Conservation (phyloP, 2,329 filamentous ascomycete species). For the Sporothrix dimorphospora region DNA sequence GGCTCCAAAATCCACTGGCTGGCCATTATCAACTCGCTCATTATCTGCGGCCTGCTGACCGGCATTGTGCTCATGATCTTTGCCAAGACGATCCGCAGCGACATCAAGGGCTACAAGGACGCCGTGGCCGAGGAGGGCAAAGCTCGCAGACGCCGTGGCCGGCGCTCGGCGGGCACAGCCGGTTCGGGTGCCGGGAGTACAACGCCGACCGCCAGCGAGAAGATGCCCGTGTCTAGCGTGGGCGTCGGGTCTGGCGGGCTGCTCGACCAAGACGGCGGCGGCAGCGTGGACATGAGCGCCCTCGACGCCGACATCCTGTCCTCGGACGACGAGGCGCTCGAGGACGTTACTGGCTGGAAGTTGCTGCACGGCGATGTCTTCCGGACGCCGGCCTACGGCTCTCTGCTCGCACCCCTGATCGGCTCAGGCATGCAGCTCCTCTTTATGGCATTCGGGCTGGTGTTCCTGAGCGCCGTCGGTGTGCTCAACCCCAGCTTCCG, state of each 20-base stretch:
- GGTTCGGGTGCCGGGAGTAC: constrained; percentile 41
- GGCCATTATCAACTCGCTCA: constrained; percentile 83
- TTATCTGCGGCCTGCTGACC: constrained; percentile 78
- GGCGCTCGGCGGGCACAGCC: constrained; percentile 36
- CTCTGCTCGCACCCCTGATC: constrained; percentile 76
- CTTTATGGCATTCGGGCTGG: constrained; percentile 75
- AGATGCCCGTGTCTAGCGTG: constrained; percentile 43
- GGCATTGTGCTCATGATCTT: constrained; percentile 81
- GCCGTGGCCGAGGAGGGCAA: constrained; percentile 68
- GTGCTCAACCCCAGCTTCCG: constrained; percentile 84
- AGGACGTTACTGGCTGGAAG: constrained; percentile 88
- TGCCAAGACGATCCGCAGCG: constrained; percentile 74
- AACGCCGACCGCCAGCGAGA: constrained; percentile 53
- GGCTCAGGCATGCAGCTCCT: constrained; percentile 86
- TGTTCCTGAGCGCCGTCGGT: constrained; percentile 74
- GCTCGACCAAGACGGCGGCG: constrained; percentile 54
- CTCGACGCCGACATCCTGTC: constrained; percentile 54
- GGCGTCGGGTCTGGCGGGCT: constrained; percentile 48
- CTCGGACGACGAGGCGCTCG: constrained; percentile 72
- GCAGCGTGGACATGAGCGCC: constrained; percentile 39
- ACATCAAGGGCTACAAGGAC: constrained; percentile 76
- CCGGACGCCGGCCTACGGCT: constrained; percentile 69
- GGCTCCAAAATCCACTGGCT: constrained; percentile 84
- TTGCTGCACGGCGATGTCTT: constrained; percentile 88
- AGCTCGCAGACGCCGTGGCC: constrained; percentile 54